Base-by-base conservation (phyloP, 805 yeast species). In the Candida insectorum region DNA sequence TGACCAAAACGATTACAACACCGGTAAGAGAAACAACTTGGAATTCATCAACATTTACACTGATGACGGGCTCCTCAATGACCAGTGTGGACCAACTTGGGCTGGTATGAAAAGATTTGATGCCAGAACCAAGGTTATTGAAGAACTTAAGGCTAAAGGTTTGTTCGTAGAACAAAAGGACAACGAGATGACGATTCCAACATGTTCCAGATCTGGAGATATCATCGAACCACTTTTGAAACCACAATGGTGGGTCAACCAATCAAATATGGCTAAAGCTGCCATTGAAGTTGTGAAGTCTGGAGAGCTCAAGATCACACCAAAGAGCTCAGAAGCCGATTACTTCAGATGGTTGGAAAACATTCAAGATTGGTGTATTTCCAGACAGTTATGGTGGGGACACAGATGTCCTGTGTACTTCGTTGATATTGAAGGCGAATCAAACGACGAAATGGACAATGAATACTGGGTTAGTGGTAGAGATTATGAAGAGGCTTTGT, bases 231-330 rank as follows among this genome's bases (percentile, higher is more conserved):
- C 98, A 34, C 71, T 86, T 54, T 73, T 93, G 67, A 93, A 93
- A 69, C 98, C 98, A 41, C 98, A 93, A 71, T 93, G 98, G 98
- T 93, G 97, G 97, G 97, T 93, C 46, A 69, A 85, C 41, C 96
- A 89, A 67, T 73, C 73, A 51, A 85, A 80, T 37, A 85, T 87
- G 85, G 98, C 97, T 33, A 69, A 73, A 45, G 87, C 75, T 40
- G 96, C 96, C 37, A 79, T 89, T 48, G 71, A 77, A 34, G 97
- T 87, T 34, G 96, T 91, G 40, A 78, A 76, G 61, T 70, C 72
- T 23, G 97, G 97, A 45, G 77, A 79, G 33, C 75, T 91, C 51
- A 76, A 77, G 35, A 86, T 93, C 52, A 68, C 80, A 34, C 98
- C 98, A 48, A 82, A 84, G 63, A 69, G 89, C 14, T 88, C 96